Conservation (phyloP, 2,329 filamentous ascomycete genomes). For the Fusarium siculi region DNA sequence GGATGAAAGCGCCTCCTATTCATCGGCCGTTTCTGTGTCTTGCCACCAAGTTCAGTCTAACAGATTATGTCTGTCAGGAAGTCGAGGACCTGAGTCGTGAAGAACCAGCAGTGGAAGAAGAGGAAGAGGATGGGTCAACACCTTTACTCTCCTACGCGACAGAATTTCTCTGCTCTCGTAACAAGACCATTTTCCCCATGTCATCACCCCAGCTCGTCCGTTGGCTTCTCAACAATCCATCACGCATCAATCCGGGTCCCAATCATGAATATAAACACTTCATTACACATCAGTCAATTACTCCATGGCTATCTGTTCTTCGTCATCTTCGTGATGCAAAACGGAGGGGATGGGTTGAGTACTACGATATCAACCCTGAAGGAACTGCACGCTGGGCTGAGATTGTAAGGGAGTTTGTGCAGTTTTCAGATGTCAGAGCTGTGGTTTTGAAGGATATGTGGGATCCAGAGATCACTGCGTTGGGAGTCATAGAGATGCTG, state of each 20-base stretch:
- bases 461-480: conserved; percentile 6
- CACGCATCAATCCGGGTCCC: neutral
- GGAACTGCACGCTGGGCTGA: conserved; percentile 3
- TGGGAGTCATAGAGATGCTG: conserved; percentile 1
- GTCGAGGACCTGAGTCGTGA: neutral
- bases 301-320: neutral
- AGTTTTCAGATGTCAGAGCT: neutral
- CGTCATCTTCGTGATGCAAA: conserved; percentile 16
- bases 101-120: too few relatives aligned
- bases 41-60: conserved; percentile 1
- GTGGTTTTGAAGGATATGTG: conserved; percentile 2
- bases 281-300: neutral
- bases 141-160: conserved; percentile 10
- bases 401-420: neutral
- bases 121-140: neutral
- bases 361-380: conserved; percentile 5
- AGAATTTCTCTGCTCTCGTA: conserved; percentile 15
- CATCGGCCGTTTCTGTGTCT: conserved; percentile 1
- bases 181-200: conserved; percentile 10
- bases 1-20: conserved; percentile 10
- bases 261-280: conserved; percentile 18
- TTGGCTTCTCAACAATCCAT: conserved; percentile 1
- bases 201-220: neutral
- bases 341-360: conserved; percentile 5
- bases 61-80: conserved; percentile 2